phyloP scores from a whole-genome alignment of 2,329 filamentous ascomycete species.

The Paracoccidioides brasiliensis region DNA sequence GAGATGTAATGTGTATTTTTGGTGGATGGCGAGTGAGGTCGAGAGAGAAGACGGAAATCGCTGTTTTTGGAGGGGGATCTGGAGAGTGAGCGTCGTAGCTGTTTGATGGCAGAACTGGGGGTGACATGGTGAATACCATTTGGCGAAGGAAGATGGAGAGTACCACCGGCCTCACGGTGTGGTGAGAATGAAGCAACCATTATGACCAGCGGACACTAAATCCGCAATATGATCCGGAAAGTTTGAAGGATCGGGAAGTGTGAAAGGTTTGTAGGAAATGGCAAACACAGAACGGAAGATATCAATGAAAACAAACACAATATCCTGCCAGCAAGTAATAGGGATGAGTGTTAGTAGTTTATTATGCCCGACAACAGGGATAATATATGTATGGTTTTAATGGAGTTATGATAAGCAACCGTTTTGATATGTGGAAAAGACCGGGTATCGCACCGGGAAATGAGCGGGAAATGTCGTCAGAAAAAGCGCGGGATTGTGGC shows the following conservation, averaged over 20 bases:
- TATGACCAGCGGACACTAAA: neutral
- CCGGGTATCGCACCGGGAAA: neutral
- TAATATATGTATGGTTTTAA: neutral
- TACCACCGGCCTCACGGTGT: conserved; percentile 50
- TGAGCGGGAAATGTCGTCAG: neutral
- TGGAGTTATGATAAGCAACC: neutral
- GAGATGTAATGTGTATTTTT: conserved; percentile 35
- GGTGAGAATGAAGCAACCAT: conserved; percentile 39
- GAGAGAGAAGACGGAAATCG: conserved; percentile 52
- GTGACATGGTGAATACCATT: conserved; percentile 73
- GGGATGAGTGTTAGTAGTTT: neutral
- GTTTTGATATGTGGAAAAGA: conserved; percentile 3
- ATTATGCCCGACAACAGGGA: neutral
- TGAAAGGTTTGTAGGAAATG: neutral
- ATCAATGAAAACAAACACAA: neutral
- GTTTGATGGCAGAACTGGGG: conserved; percentile 66
- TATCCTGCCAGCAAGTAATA: neutral
- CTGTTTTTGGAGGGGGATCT: conserved; percentile 77
- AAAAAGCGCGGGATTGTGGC: neutral
- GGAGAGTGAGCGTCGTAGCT: conserved; percentile 75
- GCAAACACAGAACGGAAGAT: neutral
- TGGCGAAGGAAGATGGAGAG: conserved; percentile 75
- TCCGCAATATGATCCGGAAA: neutral
- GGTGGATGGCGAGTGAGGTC: conserved; percentile 38
- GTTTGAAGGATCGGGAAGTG: too few relatives aligned